Base-by-base conservation (phyloP, 257 asterid genomes). In the Voacanga thouarsii region DNA sequence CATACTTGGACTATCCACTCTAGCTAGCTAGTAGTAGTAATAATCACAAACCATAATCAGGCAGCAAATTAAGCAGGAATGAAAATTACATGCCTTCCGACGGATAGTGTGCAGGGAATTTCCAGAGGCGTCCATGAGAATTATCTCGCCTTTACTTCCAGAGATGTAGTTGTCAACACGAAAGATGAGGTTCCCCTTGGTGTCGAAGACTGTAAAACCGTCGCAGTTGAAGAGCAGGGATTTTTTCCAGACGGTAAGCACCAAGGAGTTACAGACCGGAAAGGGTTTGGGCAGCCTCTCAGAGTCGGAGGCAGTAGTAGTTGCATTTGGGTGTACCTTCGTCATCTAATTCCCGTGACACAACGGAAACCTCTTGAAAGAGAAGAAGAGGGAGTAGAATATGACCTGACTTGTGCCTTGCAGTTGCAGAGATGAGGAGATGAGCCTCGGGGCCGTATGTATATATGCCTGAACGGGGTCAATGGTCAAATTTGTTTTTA, bases 171-270 rank as follows among this genome's bases (percentile, higher is more conserved):
- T 92, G 81, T 92, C 97, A n/a, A 92, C 96, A 1, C 97, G 92
- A 65, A 85, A 92, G 28, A 88, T 85, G 51, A 92, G 87, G 82
- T 89, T 83, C 18, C 97, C 96, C 1, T 74, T 74, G 28, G 86
- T 56, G 75, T 88, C 97, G 57, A 84, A 88, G n/a, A 92, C 95
- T 12, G 97, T 92, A 81, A 91, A 92, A 2, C 97, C 97, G 50
- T 87, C 87, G 84, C 96, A 89, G 81, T 83, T 91, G 41, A 89
- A 81, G 45, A 92, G 86, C 65, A 92, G 76, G 44, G 96, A 92
- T 75, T 92, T 92, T 84, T 89, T 92, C 97, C 96, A 92, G 6
- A 92, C 95, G 18, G 97, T 92, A 1, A 91, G 85, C 49, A 84
- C 92, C 79, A 51, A 74, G 4, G 78, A 65, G 60, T 18, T 21